Base-by-base conservation (phyloP, 2,329 filamentous ascomycete species). In the Albophoma yamanashiensis region DNA sequence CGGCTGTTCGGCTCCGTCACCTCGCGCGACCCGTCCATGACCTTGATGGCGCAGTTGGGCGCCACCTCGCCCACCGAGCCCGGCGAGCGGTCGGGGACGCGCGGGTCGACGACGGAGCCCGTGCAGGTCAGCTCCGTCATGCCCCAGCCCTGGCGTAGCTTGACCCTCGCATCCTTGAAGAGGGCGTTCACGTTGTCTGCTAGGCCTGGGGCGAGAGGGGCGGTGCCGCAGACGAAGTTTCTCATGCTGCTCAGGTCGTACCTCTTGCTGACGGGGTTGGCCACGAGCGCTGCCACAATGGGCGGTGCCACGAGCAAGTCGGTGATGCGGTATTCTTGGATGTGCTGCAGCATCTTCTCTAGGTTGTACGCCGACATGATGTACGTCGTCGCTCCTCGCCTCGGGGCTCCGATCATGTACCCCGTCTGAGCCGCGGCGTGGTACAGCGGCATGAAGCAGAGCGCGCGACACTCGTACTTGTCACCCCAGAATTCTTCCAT, bases 1-100 rank as follows among this genome's bases (percentile, higher is more conserved):
- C 87, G 87, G 59, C 84, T 82, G 63, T 91, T 73, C 64, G 88
- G 87, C 15, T 75, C 80, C 0, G 81, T 86, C 59, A 91, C 78
- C 66, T 91, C 88, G 4, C 77, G 50, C 50, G 50, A 53, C 27
- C 50, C 50, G 50, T 53, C 50, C 50, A 53, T 53, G 50, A 53
- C 31, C 50, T 53, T 53, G 50, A 53, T 36, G 27, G 50, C 27
- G 27, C 27, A 53, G 50, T 53, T 53, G 27, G 50, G 50, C 27
- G 50, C 50, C 50, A 9, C 27, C 17, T 53, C 50, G 17, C 50
- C 50, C 50, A 53, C 50, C 17, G 50, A 53, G 4, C 27, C 4
- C 17, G 50, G 9, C 27, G 50, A 34, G 27, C 17, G 8, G 50
- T 36, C 17, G 3, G 3, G 8, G 27, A 53, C 34, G 50, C 50